Base-by-base conservation (phyloP, 352 stramenopile species). In the Pythium folliculosum region DNA sequence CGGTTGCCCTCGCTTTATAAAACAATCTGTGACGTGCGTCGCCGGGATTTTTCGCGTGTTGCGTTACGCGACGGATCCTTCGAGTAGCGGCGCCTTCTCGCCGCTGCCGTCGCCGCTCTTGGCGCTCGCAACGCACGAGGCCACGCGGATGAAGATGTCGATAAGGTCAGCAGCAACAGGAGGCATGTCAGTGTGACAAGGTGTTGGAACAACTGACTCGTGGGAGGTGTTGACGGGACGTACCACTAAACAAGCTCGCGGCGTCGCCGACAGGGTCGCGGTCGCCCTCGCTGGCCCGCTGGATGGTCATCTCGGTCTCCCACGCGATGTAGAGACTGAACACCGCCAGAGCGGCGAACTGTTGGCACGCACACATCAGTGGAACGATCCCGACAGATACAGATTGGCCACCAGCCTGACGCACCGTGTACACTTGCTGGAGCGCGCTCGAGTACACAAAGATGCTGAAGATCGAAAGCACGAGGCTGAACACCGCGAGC, bases 311-410 rank as follows among this genome's bases (percentile, higher is more conserved):
- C 12, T 50, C 44, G 8, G 44, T 50, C 44, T 50, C 44, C 44
- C 44, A 50, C n/a, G 21, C 44, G 8, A 50, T 50, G 8, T 27
- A 50, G n/a, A 50, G 44, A 50, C 44, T 27, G 44, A 50, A 50
- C n/a, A 50, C 44, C 8, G n/a, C n/a, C 19, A 50, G n/a, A 2
- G n/a, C 14, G 3, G n/a, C 6, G 27, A 50, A 50, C 44, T 50
- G 17, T n/a, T 2, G 0, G 21, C 17, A 16, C 44, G 23, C 17
- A 50, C 27, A 50, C 19, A 19, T 50, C n/a, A 50, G 44, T 27
- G 3, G 16, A 19, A 19, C 12, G 12, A 45, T 19, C n/a, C n/a
- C n/a, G n/a, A n/a, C n/a, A n/a, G n/a, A n/a, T 7, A 23, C 6
- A 10, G 3, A 22, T 8, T 49, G 5, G 14, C 43, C 43, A 49